Evolutionary conservation across 2,329 filamentous ascomycete genomes (phyloP).

Genomic region (Arthroderma uncinatum): DNA sequence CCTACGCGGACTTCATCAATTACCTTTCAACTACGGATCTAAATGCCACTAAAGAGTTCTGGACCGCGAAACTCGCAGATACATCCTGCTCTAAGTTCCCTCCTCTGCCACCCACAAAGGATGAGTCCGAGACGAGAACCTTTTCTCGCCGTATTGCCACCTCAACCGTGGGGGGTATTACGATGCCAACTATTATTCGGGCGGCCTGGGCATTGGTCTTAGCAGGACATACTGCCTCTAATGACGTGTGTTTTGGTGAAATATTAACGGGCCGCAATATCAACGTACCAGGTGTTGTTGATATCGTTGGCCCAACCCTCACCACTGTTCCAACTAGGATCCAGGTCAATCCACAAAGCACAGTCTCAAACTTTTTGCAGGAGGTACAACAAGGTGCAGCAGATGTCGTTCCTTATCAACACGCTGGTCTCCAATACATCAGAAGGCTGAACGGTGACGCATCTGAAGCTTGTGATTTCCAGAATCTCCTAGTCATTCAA

Average conservation of each 20-base stretch:
- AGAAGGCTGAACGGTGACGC: constrained; percentile 40
- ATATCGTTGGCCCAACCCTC: constrained; percentile 33
- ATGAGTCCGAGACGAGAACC: constrained; percentile 9
- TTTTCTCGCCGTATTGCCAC: constrained; percentile 6
- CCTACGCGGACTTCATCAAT: constrained; percentile 19
- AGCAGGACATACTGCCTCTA: constrained; percentile 24
- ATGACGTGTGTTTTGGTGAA: constrained; percentile 34
- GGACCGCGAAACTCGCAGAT: constrained; percentile 15
- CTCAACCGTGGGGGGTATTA: constrained; percentile 12
- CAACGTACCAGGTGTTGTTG: constrained; percentile 27
- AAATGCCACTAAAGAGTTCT: constrained; percentile 14
- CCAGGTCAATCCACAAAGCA: constrained; percentile 23
- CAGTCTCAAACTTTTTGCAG: constrained; percentile 40
- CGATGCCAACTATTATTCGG: constrained; percentile 26
- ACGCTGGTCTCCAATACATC: constrained; percentile 40
- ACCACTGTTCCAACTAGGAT: constrained; percentile 32
- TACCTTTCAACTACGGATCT: constrained; percentile 17
- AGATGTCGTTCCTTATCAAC: constrained; percentile 48
- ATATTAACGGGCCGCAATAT: constrained; percentile 33
- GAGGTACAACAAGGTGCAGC: constrained; percentile 44
- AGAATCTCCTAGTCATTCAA: constrained; percentile 31
- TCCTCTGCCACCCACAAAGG: constrained; percentile 6
- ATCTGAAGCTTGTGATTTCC: constrained; percentile 31
- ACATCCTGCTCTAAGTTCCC: constrained; percentile 14
- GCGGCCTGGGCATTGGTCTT: constrained; percentile 33